phyloP scores from a whole-genome alignment of 768 basidiomycete genomes.

The Tephrocybe sp. region DNA sequence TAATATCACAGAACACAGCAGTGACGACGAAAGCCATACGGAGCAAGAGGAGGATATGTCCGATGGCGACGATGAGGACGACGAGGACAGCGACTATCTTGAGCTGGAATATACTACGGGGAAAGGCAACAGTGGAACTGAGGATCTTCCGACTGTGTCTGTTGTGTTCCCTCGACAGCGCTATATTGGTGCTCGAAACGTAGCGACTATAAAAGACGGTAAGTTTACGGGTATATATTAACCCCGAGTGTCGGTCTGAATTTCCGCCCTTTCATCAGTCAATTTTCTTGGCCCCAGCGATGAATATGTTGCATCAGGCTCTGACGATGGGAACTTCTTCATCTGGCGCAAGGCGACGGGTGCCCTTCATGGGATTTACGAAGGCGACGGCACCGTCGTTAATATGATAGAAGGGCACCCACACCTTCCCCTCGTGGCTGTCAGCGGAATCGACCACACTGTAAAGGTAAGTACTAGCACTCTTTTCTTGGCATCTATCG shows the following conservation, averaged over 20 bases:
- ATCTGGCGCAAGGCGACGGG: slow-evolving; percentile 78
- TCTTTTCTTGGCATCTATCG: not conserved
- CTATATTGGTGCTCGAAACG: slow-evolving; percentile 73
- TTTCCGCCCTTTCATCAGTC: slow-evolving; percentile 39
- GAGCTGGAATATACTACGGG: slow-evolving; percentile 21
- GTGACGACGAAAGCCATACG: slow-evolving; percentile 19
- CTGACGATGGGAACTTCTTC: slow-evolving; percentile 87
- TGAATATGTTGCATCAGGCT: slow-evolving; percentile 80
- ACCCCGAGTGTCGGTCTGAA: not conserved
- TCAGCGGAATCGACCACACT: slow-evolving; percentile 84
- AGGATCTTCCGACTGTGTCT: slow-evolving; percentile 41
- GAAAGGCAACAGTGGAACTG: slow-evolving; percentile 26
- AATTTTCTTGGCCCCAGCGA: slow-evolving; percentile 82
- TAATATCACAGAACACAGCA: slow-evolving; percentile 19
- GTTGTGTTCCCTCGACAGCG: slow-evolving; percentile 62
- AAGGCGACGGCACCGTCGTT: slow-evolving; percentile 80
- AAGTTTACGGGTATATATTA: slow-evolving; percentile 21
- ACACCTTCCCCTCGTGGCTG: slow-evolving; percentile 75
- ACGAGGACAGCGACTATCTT: slow-evolving; percentile 26
- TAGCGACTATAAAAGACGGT: slow-evolving; percentile 89
- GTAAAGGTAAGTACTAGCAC: slow-evolving; percentile 69
- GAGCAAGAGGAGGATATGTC: slow-evolving; percentile 2
- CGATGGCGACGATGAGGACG: slow-evolving; percentile 26
- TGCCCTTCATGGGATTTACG: slow-evolving; percentile 69
- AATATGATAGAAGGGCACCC: slow-evolving; percentile 89